phyloP scores from a whole-genome alignment of 768 basidiomycete species.

The Dictyophora rubrovolvata region DNA sequence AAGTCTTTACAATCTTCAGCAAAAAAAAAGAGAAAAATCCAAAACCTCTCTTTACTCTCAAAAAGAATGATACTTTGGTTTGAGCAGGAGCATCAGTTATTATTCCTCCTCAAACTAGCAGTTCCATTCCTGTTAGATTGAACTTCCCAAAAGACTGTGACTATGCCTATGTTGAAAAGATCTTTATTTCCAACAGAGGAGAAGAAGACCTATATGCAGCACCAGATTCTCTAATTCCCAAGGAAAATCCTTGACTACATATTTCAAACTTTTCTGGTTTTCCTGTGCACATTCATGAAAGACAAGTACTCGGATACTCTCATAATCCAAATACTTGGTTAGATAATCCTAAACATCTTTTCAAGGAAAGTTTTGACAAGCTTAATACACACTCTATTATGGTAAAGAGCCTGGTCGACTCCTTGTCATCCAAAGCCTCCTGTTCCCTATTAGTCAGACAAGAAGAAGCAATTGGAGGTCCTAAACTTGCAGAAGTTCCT shows the following conservation, averaged over 20 bases:
- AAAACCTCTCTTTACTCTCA: background rate
- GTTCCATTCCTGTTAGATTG: background rate
- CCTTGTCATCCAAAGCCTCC: background rate
- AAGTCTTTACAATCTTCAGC: background rate
- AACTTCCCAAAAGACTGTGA: background rate
- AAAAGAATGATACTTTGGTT: background rate
- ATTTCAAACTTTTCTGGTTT: background rate
- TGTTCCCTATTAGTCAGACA: background rate
- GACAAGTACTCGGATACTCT: background rate
- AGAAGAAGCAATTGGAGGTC: background rate
- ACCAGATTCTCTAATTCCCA: background rate
- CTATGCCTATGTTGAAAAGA: background rate
- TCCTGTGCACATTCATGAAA: background rate
- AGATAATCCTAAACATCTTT: background rate
- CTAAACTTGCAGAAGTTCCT: background rate
- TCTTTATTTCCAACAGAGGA: background rate
- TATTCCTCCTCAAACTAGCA: background rate
- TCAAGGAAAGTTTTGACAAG: background rate
- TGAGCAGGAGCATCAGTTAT: background rate
- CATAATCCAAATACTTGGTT: background rate
- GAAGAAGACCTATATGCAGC: background rate
- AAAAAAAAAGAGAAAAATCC: background rate
- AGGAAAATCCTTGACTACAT: background rate
- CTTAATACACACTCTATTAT: background rate
- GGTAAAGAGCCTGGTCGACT: background rate